Percentiles rank a stretch among this genome's conserved stretches.
phyloP scores from a whole-genome alignment of 441 rosid species.

The Gossypium davidsonii region DNA sequence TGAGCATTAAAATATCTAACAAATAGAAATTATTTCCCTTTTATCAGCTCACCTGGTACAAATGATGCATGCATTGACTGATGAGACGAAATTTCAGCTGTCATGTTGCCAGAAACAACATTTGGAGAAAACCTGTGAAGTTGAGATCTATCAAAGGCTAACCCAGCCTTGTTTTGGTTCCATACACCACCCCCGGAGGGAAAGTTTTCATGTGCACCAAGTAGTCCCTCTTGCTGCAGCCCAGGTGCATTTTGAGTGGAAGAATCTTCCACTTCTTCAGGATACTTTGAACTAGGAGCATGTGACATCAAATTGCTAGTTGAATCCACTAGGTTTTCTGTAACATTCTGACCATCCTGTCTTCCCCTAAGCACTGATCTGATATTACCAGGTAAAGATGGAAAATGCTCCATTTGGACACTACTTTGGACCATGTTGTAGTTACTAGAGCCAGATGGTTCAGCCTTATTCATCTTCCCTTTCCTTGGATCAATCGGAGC shows the following conservation, averaged over 20 bases:
- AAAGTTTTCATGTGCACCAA: slow-evolving; percentile 33
- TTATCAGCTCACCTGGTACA: slow-evolving; percentile 33
- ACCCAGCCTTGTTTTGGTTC: slow-evolving; percentile 44
- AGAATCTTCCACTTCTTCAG: slow-evolving; percentile 39
- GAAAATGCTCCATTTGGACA: slow-evolving; percentile 36
- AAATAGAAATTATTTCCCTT: slow-evolving; percentile 6
- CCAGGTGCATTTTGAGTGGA: slow-evolving; percentile 30
- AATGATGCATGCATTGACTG: slow-evolving; percentile 32
- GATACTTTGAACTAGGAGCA: slow-evolving; percentile 24
- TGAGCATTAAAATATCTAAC: neutral
- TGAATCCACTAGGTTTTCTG: slow-evolving; percentile 23
- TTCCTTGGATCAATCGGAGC: slow-evolving; percentile 40
- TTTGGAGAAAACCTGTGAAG: slow-evolving; percentile 48
- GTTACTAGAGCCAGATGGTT: slow-evolving; percentile 40
- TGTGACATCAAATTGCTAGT: slow-evolving; percentile 19
- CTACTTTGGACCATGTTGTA: slow-evolving; percentile 30
- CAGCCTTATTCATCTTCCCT: slow-evolving; percentile 64
- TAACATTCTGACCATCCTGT: slow-evolving; percentile 28
- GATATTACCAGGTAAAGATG: slow-evolving; percentile 25
- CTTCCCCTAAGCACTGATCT: slow-evolving; percentile 26
- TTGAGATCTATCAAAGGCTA: slow-evolving; percentile 45
- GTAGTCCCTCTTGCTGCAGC: slow-evolving; percentile 34
- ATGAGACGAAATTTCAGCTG: slow-evolving; percentile 34
- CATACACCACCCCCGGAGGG: slow-evolving; percentile 33
- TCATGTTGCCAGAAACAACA: slow-evolving; percentile 30